phyloP scores from a whole-genome alignment of 768 basidiomycete species.

The Austroboletus eburneus region DNA sequence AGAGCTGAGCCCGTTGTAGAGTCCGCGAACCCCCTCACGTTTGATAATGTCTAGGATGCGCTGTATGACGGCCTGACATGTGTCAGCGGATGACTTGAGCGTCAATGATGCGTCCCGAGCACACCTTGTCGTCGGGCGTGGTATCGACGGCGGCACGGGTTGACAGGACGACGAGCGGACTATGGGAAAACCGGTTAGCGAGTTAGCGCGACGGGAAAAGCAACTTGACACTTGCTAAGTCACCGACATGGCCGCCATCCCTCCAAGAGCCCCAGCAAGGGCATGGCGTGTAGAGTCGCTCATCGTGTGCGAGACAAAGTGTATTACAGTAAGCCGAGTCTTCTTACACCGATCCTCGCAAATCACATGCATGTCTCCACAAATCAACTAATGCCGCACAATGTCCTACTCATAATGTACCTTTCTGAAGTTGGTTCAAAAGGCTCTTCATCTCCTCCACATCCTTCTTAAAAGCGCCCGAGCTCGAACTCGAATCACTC shows the following conservation, averaged over 20 bases:
- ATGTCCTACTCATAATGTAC: conserved; percentile 15
- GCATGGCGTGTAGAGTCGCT: conserved; percentile 84
- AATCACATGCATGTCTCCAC: too few relatives aligned
- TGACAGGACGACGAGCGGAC: conserved; percentile 88
- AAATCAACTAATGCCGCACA: too few relatives aligned
- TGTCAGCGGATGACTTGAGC: conserved; percentile 1
- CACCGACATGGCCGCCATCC: conserved; percentile 85
- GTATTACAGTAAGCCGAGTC: too few relatives aligned
- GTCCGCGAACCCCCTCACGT: conserved; percentile 76
- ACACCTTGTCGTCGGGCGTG: conserved; percentile 71
- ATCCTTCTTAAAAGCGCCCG: conserved; percentile 63
- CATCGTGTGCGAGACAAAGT: conserved; percentile 33
- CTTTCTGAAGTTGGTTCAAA: conserved; percentile 43
- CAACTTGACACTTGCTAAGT: conserved; percentile 64
- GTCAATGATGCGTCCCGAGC: background rate
- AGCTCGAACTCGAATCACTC: conserved; percentile 41
- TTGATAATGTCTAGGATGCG: conserved; percentile 72
- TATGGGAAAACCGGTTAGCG: conserved; percentile 33
- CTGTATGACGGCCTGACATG: conserved; percentile 54
- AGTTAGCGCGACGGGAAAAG: background rate
- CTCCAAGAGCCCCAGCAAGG: conserved; percentile 84
- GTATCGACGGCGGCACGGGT: conserved; percentile 92
- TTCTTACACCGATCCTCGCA: too few relatives aligned
- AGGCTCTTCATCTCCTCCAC: conserved; percentile 65
- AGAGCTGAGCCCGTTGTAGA: conserved; percentile 85